These are phyloP conservation scores for Athelia psychrophila DNA, from an alignment of 1,284 basidiomycete species.

Conservation along the genomic window DNA sequence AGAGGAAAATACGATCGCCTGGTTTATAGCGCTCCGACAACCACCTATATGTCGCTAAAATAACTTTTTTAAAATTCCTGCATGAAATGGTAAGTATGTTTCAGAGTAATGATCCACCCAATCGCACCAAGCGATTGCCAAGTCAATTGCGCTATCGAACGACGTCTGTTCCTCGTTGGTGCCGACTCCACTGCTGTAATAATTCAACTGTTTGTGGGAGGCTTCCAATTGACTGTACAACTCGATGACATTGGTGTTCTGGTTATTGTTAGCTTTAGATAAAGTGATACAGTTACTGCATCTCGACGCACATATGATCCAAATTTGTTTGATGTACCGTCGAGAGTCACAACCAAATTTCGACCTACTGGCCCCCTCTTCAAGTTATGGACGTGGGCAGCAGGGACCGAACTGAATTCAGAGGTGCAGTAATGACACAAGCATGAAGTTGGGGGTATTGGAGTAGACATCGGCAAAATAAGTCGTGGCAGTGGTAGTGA, in stretches of 20 bases:
- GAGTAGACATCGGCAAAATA: no score
- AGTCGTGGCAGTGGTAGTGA: no score
- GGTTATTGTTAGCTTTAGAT: neutral
- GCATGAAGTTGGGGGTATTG: no score
- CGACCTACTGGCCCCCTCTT: no score
- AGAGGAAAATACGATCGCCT: slow-evolving; percentile 18
- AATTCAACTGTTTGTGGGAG: neutral
- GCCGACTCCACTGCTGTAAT: neutral
- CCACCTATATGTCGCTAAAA: slow-evolving; percentile 18
- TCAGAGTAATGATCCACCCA: neutral
- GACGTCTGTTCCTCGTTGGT: neutral
- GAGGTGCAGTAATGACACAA: no score
- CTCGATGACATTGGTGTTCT: neutral
- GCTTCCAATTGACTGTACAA: neutral
- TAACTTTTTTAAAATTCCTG: slow-evolving; percentile 15
- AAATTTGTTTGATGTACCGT: neutral
- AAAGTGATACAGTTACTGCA: neutral
- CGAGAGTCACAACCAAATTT: neutral
- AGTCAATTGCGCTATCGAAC: slow-evolving; percentile 10
- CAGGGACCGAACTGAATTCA: no score
- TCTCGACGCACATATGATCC: neutral
- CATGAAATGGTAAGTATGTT: neutral
- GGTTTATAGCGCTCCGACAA: slow-evolving; percentile 13
- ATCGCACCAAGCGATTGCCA: slow-evolving; percentile 14
- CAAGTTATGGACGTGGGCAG: no score